Evolutionary conservation across 305 asterid species (phyloP).

Genomic region (Coffea humblotiana): DNA sequence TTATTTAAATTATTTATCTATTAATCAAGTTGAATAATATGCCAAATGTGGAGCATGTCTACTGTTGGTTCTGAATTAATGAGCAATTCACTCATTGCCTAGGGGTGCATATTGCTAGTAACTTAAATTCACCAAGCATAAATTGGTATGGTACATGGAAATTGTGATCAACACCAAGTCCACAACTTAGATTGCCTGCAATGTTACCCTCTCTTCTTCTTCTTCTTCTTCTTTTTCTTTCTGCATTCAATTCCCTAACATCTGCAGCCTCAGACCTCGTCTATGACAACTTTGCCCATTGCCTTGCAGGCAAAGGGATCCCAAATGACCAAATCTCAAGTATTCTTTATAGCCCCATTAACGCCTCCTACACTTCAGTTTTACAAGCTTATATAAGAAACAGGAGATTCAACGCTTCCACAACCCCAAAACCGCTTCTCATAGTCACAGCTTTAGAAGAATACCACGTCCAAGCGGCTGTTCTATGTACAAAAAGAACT

Average conservation of each 20-base stretch:
- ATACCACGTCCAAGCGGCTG: constrained; percentile 41
- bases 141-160: too few relatives aligned
- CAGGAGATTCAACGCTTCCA: constrained; percentile 36
- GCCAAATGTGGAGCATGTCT: too few relatives aligned
- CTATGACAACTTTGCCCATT: constrained; percentile 30
- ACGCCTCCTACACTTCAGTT: constrained; percentile 37
- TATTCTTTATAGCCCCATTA: constrained; percentile 33
- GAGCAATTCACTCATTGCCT: too few relatives aligned
- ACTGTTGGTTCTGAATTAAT: too few relatives aligned
- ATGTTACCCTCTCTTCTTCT: background rate
- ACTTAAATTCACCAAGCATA: too few relatives aligned
- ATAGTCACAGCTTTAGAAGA: constrained; percentile 42
- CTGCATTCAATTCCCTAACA: background rate
- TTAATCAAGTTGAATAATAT: too few relatives aligned
- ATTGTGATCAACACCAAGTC: too few relatives aligned
- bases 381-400: constrained; percentile 41
- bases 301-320: constrained; percentile 31
- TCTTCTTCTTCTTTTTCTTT: background rate
- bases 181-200: background rate
- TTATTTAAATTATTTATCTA: too few relatives aligned
- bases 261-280: constrained; percentile 16
- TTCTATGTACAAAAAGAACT: constrained; percentile 33
- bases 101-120: too few relatives aligned
- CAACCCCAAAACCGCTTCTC: constrained; percentile 40
- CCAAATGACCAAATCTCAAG: constrained; percentile 30